Conservation (phyloP, 2,329 filamentous ascomycete species). For the Talaromyces sp. region DNA sequence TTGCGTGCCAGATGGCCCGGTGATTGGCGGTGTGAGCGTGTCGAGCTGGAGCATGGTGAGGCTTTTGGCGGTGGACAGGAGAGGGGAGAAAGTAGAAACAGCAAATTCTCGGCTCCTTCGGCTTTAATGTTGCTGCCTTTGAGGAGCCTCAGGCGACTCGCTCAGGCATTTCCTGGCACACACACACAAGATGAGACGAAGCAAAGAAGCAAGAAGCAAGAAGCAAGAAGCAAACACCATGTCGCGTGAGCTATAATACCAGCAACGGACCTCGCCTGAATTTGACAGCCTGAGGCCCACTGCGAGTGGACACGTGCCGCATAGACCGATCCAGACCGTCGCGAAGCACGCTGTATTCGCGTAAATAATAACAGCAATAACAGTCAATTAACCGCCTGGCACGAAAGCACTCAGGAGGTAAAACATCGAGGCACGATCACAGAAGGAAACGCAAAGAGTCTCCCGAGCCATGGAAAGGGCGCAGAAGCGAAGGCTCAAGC, state of each 20-base stretch:
- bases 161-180: neutral
- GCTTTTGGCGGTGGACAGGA: too few relatives aligned
- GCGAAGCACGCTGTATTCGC: neutral
- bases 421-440: neutral
- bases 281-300: constrained; percentile 2
- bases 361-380: neutral
- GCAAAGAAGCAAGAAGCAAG: neutral
- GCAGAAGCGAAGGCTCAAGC: too few relatives aligned
- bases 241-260: too few relatives aligned
- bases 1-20: neutral
- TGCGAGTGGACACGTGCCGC: constrained; percentile 3
- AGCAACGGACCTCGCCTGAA: too few relatives aligned
- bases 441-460: neutral
- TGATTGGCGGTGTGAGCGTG: neutral
- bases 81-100: neutral
- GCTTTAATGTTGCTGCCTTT: neutral
- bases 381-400: neutral
- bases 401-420: neutral
- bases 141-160: neutral
- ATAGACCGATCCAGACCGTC: constrained; percentile 7
- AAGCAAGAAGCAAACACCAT: neutral
- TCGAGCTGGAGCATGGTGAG: neutral
- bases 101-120: neutral
- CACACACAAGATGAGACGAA: neutral
- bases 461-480: too few relatives aligned